Base-by-base conservation (phyloP, 352 stramenopile species). In the Aphanomyces stellatus region DNA sequence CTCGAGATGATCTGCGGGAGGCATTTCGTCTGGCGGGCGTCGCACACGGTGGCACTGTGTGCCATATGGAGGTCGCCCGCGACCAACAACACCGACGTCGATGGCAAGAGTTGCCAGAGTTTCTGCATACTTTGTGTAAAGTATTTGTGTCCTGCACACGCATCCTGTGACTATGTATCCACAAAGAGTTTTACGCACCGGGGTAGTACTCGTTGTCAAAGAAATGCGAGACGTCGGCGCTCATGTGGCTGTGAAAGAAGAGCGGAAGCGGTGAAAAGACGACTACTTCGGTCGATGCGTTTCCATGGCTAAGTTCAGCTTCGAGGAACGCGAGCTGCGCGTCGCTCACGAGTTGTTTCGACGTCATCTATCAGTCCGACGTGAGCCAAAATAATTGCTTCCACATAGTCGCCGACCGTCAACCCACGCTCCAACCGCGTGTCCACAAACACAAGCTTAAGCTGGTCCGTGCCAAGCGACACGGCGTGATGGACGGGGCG, bases 151-250 rank as follows among this genome's bases (percentile, higher is more conserved):
- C 76, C 76, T 30, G 40, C n/a, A n/a, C n/a, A n/a, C n/a, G n/a
- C n/a, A n/a, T n/a, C n/a, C n/a, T n/a, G 10, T 7, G 64, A 53
- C 19, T 87, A 73, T 0, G 69, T 71, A 24, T 15, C 35, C 53
- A 82, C 71, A 43, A 43, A 17, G 8, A 43, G 37, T 17, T 17
- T 43, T 17, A 51, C 33, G 17, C 11, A 24, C 82, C 82, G 17
- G 82, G 82, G 31, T 91, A 91, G 42, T 75, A 77, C 60, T 91
- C 82, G 7, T 82, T 72, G 51, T 91, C 82, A 19, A 88, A 72
- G 1, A 69, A 15, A 57, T 87, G 74, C 55, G 74, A 75, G 33
- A 91, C 79, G 15, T 62, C 69, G 4, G 77, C 78, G 3, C 80
- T 77, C 1, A 86, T 40, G 7, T 60, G 43, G 31, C 79, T 86